phyloP scores from a whole-genome alignment of 306 rosid genomes.

The Fragaria iinumae region DNA sequence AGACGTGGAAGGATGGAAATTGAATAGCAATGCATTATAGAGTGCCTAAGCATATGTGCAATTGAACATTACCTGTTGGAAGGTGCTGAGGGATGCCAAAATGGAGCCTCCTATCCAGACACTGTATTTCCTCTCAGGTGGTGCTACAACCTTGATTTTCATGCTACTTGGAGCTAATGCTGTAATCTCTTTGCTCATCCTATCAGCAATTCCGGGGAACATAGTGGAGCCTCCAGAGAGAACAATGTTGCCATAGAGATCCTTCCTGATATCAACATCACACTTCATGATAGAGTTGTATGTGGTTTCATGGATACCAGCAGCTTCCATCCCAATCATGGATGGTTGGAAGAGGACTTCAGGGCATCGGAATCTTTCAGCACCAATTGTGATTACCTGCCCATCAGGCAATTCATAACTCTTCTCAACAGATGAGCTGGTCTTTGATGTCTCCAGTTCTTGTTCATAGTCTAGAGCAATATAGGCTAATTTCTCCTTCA shows the following conservation, averaged over 20 bases:
- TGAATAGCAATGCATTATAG: background rate
- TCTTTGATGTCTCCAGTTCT: slow-evolving; percentile 82
- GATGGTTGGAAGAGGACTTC: slow-evolving; percentile 99
- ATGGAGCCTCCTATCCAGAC: slow-evolving; percentile 99
- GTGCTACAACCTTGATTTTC: slow-evolving; percentile 95
- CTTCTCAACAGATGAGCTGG: slow-evolving; percentile 91
- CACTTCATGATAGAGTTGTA: slow-evolving; percentile 99
- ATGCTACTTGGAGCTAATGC: slow-evolving; percentile 97
- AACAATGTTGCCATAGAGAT: slow-evolving; percentile 89
- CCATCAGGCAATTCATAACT: slow-evolving; percentile 97
- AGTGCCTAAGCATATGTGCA: background rate
- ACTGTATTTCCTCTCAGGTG: slow-evolving; percentile 96
- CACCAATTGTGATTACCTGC: slow-evolving; percentile 91
- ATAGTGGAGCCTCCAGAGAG: slow-evolving; percentile 93
- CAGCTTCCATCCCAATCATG: slow-evolving; percentile 95
- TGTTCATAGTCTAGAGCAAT: slow-evolving; percentile 94
- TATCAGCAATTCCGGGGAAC: slow-evolving; percentile 97
- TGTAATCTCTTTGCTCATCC: slow-evolving; percentile 96
- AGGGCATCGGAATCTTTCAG: slow-evolving; percentile 92
- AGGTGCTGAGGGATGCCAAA: slow-evolving; percentile 97
- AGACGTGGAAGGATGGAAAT: background rate
- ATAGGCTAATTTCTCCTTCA: slow-evolving; percentile 88
- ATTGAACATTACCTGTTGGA: slow-evolving; percentile 76
- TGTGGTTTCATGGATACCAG: slow-evolving; percentile 94
- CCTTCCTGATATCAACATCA: slow-evolving; percentile 95